Conservation (phyloP, 331 rosid genomes). For the Prunus yedoensis region DNA sequence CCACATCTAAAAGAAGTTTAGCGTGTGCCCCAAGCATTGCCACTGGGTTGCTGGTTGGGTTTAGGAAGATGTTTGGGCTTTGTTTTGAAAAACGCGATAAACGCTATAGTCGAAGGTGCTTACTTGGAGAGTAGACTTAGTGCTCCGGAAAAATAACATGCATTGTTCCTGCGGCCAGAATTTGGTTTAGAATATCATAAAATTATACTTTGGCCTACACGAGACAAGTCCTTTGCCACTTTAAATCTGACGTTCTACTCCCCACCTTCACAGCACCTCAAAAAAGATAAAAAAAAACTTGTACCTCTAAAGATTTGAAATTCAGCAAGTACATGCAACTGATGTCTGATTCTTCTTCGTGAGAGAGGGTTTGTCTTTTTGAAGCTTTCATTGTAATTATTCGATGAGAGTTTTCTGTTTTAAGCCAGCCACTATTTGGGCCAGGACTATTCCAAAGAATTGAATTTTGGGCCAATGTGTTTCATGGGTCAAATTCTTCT, state of each 20-base stretch:
- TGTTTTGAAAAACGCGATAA: conserved; percentile 41
- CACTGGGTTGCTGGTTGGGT: conserved; percentile 46
- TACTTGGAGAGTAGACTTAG: conserved; percentile 27
- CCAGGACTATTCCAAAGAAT: no score
- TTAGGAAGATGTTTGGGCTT: conserved; percentile 48
- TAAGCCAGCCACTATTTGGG: no score
- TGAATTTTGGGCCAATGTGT: no score
- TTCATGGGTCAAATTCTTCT: no score
- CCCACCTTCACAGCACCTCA: background rate
- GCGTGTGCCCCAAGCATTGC: conserved; percentile 36
- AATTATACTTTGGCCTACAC: background rate
- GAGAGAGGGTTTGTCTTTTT: background rate
- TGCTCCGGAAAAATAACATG: background rate
- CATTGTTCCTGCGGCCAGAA: background rate
- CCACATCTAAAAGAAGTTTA: conserved; percentile 32
- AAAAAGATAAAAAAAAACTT: background rate
- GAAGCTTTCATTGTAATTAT: background rate
- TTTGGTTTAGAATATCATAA: background rate
- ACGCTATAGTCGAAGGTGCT: conserved; percentile 13
- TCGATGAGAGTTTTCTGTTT: no score
- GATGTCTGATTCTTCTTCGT: background rate
- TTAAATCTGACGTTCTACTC: background rate
- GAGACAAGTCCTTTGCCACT: background rate
- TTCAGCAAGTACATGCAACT: background rate
- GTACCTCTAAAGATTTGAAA: background rate